These are phyloP conservation scores for Drosera capensis DNA, from an alignment of 148 eudicot genomes.

Conservation along the genomic window DNA sequence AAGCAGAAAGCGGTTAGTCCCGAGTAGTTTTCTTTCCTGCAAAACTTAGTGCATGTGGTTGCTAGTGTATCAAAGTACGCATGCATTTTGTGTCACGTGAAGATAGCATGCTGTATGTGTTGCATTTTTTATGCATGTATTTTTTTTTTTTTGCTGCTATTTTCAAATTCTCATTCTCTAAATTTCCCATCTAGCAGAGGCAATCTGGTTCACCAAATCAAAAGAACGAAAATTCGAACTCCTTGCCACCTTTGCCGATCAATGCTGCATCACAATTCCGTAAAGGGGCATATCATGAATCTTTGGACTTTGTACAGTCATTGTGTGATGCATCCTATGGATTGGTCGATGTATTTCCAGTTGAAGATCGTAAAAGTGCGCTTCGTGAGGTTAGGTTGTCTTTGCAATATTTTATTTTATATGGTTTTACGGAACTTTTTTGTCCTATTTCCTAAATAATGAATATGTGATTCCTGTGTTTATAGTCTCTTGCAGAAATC, in stretches of 20 bases:
- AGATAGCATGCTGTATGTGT: too few relatives aligned
- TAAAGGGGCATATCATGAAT: slow-evolving; percentile 90
- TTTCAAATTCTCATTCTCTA: slow-evolving; percentile 4
- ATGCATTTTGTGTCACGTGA: too few relatives aligned
- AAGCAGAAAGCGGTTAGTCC: slow-evolving; percentile 64
- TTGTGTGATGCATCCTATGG: slow-evolving; percentile 95
- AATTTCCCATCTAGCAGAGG: slow-evolving; percentile 30
- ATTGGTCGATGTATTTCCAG: slow-evolving; percentile 84
- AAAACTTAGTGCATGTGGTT: too few relatives aligned
- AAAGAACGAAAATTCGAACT: slow-evolving; percentile 36
- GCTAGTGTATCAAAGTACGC: too few relatives aligned
- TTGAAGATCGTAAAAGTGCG: slow-evolving; percentile 91
- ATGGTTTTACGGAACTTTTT: too few relatives aligned
- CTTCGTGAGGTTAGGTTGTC: slow-evolving; percentile 64
- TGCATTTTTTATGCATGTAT: too few relatives aligned
- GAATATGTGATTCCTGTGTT: slow-evolving; percentile 17
- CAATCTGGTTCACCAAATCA: slow-evolving; percentile 50
- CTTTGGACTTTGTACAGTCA: slow-evolving; percentile 84
- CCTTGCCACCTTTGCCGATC: slow-evolving; percentile 83
- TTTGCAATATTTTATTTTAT: slow-evolving; percentile 1
- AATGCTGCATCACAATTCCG: slow-evolving; percentile 61
- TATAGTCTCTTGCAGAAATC: slow-evolving; percentile 90
- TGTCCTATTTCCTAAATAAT: not conserved
- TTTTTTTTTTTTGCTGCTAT: not conserved
- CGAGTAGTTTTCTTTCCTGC: slow-evolving; percentile 7